Evolutionary conservation across 169 alveolate species (phyloP), one percentile per base, ranked within the genome.

Genomic region (Ichthyophthirius multifiliis): DNA sequence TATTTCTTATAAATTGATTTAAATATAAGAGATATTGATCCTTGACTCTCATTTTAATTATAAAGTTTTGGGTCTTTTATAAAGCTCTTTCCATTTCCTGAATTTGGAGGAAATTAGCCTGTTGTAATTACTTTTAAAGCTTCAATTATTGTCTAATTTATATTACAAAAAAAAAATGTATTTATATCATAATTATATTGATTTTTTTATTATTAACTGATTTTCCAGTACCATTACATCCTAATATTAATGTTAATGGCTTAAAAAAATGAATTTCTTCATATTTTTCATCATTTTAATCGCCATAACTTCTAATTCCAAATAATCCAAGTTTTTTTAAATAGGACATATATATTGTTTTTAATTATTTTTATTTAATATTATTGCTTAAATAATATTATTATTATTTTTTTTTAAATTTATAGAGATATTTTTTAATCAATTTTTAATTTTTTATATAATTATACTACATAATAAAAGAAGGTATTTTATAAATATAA

Each of bases 221-320:
- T 83, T 93, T 93, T n/a, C 96, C 96, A 84, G 94, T 85, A 9
- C 96, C 96, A 79, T 93, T 93, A 74, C 89, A 90, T 15, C 96
- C 96, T 48, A 89, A 88, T 16, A 93, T 93, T 16, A 93, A 84
- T 4, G 96, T 93, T 37, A 93, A 82, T 15, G 95, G 95, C 10
- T 87, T 71, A 39, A 83, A 88, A 74, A 92, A 92, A 44, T 85
- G 90, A 27, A 93, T 90, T n/a, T 78, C 78, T 44, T 41, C 48
- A n/a, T 39, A 43, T 1, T 44, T 44, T 64, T 65, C 63, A 5
- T 31, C 23, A 6, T 47, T 47, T 23, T 41, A 43, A 44, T 78
- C 62, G 10, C 79, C 62, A 78, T 78, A 78, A 20, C 84, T 78
- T 65, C 84, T 63, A 12, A 78, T 78, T 78, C 84, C 84, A 65